These are phyloP conservation scores for Herpotrichia juniperi DNA, from an alignment of 2,329 filamentous ascomycete genomes.

Conservation along the genomic window DNA sequence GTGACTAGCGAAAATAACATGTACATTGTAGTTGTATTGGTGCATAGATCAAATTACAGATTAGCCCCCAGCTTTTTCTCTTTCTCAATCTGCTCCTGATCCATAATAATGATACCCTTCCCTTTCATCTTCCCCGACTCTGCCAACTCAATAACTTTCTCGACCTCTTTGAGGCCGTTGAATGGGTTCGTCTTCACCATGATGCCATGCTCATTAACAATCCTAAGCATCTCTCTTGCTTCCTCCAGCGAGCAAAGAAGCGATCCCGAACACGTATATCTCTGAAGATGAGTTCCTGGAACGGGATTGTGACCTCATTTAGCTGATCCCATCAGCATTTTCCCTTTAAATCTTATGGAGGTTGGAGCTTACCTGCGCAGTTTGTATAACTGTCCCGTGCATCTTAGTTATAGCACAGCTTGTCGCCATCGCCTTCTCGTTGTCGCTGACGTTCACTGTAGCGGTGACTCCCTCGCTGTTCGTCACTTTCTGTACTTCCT, in stretches of 20 bases:
- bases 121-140: constrained; percentile 61
- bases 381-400: constrained; percentile 64
- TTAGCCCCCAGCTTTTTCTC: constrained; percentile 16
- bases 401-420: constrained; percentile 63
- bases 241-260: constrained; percentile 53
- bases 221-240: constrained; percentile 55
- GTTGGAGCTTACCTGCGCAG: constrained; percentile 55
- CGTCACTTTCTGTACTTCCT: constrained; percentile 56
- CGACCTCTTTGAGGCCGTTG: constrained; percentile 58
- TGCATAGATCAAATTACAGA: not conserved
- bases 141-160: constrained; percentile 57
- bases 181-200: constrained; percentile 59
- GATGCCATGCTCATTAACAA: constrained; percentile 55
- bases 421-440: constrained; percentile 55
- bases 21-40: too few relatives aligned
- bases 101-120: constrained; percentile 61
- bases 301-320: constrained; percentile 46
- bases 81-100: constrained; percentile 53
- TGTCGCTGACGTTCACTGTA: constrained; percentile 62
- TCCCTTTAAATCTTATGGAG: not conserved
- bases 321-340: constrained; percentile 30
- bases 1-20: too few relatives aligned
- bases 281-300: constrained; percentile 59
- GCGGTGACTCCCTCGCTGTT: constrained; percentile 58
- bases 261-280: constrained; percentile 59